Base-by-base conservation (phyloP, 495 filamentous ascomycete genomes). In the Talaromyces thailandensis region DNA sequence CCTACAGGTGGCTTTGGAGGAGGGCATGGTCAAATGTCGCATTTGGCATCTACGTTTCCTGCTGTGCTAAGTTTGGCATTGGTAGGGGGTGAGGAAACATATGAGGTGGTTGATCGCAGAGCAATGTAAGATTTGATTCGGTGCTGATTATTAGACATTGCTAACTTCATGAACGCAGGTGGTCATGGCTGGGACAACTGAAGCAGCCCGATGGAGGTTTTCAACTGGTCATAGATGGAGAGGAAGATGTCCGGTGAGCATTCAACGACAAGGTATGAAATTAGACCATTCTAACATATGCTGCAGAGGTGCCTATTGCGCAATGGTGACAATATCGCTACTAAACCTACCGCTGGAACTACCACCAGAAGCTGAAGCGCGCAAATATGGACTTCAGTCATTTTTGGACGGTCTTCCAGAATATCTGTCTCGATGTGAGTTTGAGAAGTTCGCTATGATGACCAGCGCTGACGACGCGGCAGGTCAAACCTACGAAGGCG, bases 401-500 rank as follows among this genome's bases (percentile, higher is more conserved):
- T 84, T 98, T 45, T 74, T 87, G 6, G 84, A 84, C 56, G 83
- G 85, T 6, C 81, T 96, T 7, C 82, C 81, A 2, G 86, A 92
- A 63, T 98, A 93, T 79, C 77, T 98, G 37, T 82, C 85, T 4
- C 76, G 86, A 75, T 98, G 92, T 92, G 81, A 79, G 86, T 52
- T 31, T 62, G 59, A 65, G n/a, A 57, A 31, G 23, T 61, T 45
- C 51, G 48, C 29, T 56, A 58, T 26, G 32, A 59, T 48, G n/a
- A 40, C 21, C 45, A 26, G 24, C 62, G 26, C 52, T 61, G 48
- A 61, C 28, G 65, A 64, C 53, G 61, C 58, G 24, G 7, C 12
- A 93, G 90, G 91, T 69, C 93, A 98, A 81, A 93, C 89, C 11
- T 97, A 86, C 68, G 94, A 98, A 76, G 94, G 94, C 58, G 94